Evolutionary conservation across 768 basidiomycete genomes (phyloP), one percentile per base, ranked within the genome.

Genomic region (Astraeus odoratus): DNA sequence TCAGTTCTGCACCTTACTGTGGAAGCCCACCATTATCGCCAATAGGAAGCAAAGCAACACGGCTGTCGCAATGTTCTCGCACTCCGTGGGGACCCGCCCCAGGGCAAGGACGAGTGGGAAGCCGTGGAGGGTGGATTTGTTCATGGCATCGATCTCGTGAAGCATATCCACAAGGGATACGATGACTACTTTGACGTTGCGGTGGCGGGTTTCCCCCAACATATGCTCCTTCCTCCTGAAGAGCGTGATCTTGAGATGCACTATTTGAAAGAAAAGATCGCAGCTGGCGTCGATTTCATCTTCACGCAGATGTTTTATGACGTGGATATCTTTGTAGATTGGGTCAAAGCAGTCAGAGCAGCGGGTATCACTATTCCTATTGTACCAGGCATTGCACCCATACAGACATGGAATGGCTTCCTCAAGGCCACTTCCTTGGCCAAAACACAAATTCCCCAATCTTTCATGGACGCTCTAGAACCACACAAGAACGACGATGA

Each of bases 231-330:
- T 19, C 81, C 88, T 2, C 75, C 77, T 0, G 85, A 82, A 38
- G 83, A 92, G 55, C 77, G 76, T 33, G 78, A 75, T 23, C 76
- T 77, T 43, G 94, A 97, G 65, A 82, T 96, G 67, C 66, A 74
- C 47, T 94, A 76, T 64, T 73, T 96, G 51, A 95, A 95, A 67
- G 82, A 87, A 52, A 97, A 97, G 66, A 68, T 94, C 47, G 92
- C 95, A 51, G 86, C 81, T 8, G 93, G 94, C 30, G 87, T 83
- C 49, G 75, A 81, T 60, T 89, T 95, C 68, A 96, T 97, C 66
- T 96, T 97, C 72, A 96, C 94, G 0, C 94, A 97, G 65, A 92
- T 97, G 90, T 97, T 97, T 70, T 96, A 94, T 68, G 94, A 96
- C 56, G 82, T 85, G 39, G 77, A 89, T 26, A 60, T 98, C 55